phyloP scores from a whole-genome alignment of 371 early-diverging fungal genomes.

The Amoeboaphelidium protococcarum region DNA sequence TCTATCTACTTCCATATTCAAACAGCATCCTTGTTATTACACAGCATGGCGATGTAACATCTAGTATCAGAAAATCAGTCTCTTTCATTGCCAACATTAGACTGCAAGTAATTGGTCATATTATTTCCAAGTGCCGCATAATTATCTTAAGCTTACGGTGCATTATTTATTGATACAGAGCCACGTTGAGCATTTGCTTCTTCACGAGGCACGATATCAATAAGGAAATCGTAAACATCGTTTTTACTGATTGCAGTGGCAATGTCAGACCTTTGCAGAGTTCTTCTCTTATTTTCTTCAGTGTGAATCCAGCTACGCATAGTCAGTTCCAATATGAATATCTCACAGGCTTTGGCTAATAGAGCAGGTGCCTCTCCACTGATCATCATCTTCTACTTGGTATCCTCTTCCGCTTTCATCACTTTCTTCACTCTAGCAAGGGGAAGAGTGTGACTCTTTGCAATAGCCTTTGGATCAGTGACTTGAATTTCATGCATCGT shows the following conservation, averaged over 20 bases:
- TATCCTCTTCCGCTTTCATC: slow-evolving; percentile 98
- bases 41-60: no score
- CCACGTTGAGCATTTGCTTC: no score
- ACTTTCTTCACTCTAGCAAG: slow-evolving; percentile 98
- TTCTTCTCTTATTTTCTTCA: slow-evolving; percentile 94
- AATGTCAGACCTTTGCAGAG: slow-evolving; percentile 84
- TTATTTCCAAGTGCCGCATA: no score
- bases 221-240: slow-evolving; percentile 95
- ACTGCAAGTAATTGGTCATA: no score
- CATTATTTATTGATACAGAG: no score
- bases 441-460: slow-evolving; percentile 79
- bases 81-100: no score
- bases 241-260: slow-evolving; percentile 75
- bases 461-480: no score
- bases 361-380: slow-evolving; percentile 59
- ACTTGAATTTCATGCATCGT: no score
- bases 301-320: slow-evolving; percentile 93
- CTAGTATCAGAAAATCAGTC: no score
- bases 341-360: slow-evolving; percentile 91
- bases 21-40: no score
- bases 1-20: no score
- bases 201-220: slow-evolving; percentile 91
- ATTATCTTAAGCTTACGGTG: no score
- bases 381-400: slow-evolving; percentile 14
- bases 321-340: slow-evolving; percentile 88